Evolutionary conservation across 768 basidiomycete genomes (phyloP), one percentile per base, ranked within the genome.

Genomic region (Auriscalpium orientale): DNA sequence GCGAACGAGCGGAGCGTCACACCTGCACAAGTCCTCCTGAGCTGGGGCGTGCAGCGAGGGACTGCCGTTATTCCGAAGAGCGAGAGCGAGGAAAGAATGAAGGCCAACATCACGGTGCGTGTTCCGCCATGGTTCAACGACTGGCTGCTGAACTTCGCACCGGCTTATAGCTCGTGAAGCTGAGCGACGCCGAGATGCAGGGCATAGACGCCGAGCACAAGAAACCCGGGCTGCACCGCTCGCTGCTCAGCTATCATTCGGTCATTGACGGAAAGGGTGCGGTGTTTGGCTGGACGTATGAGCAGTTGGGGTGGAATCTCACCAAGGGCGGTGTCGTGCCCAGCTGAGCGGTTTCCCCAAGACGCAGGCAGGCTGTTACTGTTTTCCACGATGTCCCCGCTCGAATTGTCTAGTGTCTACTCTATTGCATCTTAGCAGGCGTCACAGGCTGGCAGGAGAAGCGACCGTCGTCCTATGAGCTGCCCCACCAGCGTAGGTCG

Each of bases 21-120:
- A 46, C 67, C 81, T 4, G 78, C 77, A 2, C 80, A 82, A 61
- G 72, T 81, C 8, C 65, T 79, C 2, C 72, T 84, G n/a, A 74
- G 79, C 57, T 85, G 83, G 84, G 76, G 72, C 12, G 76, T 80
- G 7, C 74, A 81, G 64, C 71, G 78, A 7, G 78, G 78, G 12
- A 75, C 79, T 10, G 71, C 72, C 11, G 77, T 82, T 18, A 76
- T 83, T 36, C 80, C 83, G 22, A 84, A 85, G 71, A 74, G 74
- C 50, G 72, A 70, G 61, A 69, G 74, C 51, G 63, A 65, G 33
- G 68, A 65, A 15, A 76, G 85, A 28, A 69, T 85, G 52, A 63
- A 65, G 16, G 70, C 83, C 65, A 90, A 90, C 68, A 70, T 76
- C 45, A 61, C 69, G 6, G 76, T 76, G 60, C 28, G 65, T 53